Conservation (phyloP, 257 asterid genomes). For the Paraleonurus japonicus region DNA sequence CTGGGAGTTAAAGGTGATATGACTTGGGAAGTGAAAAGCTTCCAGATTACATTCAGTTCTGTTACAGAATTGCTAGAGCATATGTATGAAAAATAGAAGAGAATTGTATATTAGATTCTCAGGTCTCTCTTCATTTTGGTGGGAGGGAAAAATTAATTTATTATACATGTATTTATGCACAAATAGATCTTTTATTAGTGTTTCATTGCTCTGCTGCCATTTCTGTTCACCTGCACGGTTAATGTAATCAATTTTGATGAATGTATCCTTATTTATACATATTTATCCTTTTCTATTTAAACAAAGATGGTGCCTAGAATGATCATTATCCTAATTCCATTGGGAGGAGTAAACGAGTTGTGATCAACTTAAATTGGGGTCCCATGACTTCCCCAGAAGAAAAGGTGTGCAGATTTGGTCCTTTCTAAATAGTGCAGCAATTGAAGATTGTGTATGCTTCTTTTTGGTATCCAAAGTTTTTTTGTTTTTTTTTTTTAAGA, state of each 20-base stretch:
- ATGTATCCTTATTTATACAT: neutral
- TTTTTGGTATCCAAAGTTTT: no score
- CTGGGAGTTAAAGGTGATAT: conserved; percentile 23
- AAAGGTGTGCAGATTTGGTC: no score
- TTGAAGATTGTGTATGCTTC: no score
- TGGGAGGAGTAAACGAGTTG: no score
- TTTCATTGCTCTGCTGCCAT: neutral
- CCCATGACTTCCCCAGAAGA: no score
- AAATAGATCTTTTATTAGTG: neutral
- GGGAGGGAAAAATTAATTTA: conserved; percentile 17
- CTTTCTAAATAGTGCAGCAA: no score
- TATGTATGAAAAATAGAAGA: conserved; percentile 27
- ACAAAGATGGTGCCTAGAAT: no score
- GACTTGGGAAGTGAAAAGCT: neutral
- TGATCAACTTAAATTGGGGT: no score
- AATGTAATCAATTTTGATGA: neutral
- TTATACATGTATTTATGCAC: conserved; percentile 34
- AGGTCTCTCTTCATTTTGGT: conserved; percentile 29
- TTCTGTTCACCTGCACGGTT: neutral
- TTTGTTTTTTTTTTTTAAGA: no score
- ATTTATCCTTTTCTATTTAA: neutral
- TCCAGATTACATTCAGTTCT: conserved; percentile 17
- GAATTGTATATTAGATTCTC: conserved; percentile 52
- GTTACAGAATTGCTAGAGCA: conserved; percentile 28
- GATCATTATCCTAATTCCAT: no score